phyloP scores from a whole-genome alignment of 2,329 filamentous ascomycete species.

The Aurifilum marmelostoma region DNA sequence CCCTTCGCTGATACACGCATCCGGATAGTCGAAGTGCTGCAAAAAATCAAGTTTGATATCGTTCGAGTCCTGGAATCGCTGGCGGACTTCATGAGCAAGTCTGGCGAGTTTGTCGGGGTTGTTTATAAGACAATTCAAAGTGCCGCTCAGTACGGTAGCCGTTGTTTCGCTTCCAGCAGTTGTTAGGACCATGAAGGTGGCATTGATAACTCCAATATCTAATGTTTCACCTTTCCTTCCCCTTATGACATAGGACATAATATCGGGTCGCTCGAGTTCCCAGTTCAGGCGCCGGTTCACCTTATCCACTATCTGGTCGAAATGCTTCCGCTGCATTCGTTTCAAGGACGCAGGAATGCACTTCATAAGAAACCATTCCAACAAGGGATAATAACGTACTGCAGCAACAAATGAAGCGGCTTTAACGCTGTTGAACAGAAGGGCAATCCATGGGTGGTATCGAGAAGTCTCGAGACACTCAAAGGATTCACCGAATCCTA shows the following conservation, averaged over 20 bases:
- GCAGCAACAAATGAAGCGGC: conserved; percentile 32
- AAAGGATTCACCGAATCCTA: conserved; percentile 49
- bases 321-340: conserved; percentile 33
- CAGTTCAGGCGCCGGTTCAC: conserved; percentile 35
- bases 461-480: conserved; percentile 37
- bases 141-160: conserved; percentile 37
- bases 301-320: conserved; percentile 36
- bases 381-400: conserved; percentile 32
- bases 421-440: conserved; percentile 35
- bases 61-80: conserved; percentile 37
- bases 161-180: conserved; percentile 41
- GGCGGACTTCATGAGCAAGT: conserved; percentile 43
- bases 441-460: conserved; percentile 37
- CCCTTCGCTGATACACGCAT: conserved; percentile 10
- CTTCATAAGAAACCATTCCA: conserved; percentile 17
- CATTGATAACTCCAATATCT: conserved; percentile 36
- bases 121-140: conserved; percentile 33
- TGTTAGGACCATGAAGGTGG: conserved; percentile 38
- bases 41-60: conserved; percentile 38
- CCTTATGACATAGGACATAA: conserved; percentile 36
- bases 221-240: conserved; percentile 29
- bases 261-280: conserved; percentile 36
- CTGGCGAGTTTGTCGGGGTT: conserved; percentile 38
- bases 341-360: conserved; percentile 21
- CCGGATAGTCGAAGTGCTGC: conserved; percentile 6